Base-by-base conservation (phyloP, 768 basidiomycete genomes). In the Hericium alpestre region DNA sequence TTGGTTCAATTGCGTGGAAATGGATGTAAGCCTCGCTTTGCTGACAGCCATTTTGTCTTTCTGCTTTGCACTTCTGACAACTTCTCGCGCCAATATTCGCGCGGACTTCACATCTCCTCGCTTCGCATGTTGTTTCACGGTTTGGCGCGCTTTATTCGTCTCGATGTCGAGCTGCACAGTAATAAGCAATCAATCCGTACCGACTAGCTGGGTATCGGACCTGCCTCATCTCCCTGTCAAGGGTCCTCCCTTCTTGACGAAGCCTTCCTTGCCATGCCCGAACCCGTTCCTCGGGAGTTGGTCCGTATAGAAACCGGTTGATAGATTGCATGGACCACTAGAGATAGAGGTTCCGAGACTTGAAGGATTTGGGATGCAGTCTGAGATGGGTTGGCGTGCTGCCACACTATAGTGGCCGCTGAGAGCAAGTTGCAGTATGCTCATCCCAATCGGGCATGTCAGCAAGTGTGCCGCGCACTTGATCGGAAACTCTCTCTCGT, bases 181-280 rank as follows among this genome's bases (percentile, higher is more conserved):
- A 20, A 52, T 56, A 32, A 64, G 61, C 55, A 61, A 48, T 49
- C 58, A 54, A 39, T 54, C 53, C 50, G 46, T 51, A 60, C 49
- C 64, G 49, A 51, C 61, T 27, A 53, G 53, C 49, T 46, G 54
- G 53, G 57, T 63, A 64, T 56, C 82, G 72, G 73, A 95, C 94
- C 86, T 95, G 90, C 76, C 86, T 86, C 77, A 93, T 93, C 76
- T 98, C 96, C 71, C 92, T 78, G 61, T 99, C 96, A 57, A 99
- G 72, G 58, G 79, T 77, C 23, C 96, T 81, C 66, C 83, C 78
- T 70, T 98, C 91, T 56, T 79, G 71, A 54, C 90, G 86, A 55
- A 99, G 74, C 71, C 90, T 93, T 18, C 77, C 65, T 70, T 98
- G 93, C 96, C 96, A 99, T 72, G 80, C 79, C 53, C 87, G 81